These are phyloP conservation scores for Citrus sp. DNA, from an alignment of 345 rosid genomes.

Conservation along the genomic window DNA sequence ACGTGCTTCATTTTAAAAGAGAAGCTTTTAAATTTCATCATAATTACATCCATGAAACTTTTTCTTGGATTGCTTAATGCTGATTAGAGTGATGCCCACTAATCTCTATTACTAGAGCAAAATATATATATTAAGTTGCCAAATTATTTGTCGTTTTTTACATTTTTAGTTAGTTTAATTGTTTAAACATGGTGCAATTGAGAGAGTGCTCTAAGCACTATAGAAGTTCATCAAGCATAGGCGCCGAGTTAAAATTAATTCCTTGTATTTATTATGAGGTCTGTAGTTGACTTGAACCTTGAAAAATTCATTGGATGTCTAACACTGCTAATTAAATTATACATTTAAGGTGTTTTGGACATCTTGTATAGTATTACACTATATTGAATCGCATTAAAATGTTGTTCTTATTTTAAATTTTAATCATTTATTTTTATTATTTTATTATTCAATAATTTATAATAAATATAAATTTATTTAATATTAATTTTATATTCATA, in stretches of 20 bases:
- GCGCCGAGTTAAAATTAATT: background rate
- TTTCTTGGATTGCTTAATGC: background rate
- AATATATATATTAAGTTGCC: background rate
- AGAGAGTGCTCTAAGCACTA: conserved; percentile 21
- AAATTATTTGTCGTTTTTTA: background rate
- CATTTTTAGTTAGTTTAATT: background rate
- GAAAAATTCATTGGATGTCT: background rate
- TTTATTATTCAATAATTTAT: too few relatives aligned
- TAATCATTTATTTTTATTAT: too few relatives aligned
- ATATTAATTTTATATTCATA: too few relatives aligned
- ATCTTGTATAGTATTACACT: too few relatives aligned
- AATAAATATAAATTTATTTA: too few relatives aligned
- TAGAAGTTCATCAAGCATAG: background rate
- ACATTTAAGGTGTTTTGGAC: too few relatives aligned
- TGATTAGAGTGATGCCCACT: background rate
- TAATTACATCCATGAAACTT: conserved; percentile 7
- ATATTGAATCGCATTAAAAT: too few relatives aligned
- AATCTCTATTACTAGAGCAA: background rate
- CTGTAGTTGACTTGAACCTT: conserved; percentile 19
- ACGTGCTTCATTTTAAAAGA: conserved; percentile 15
- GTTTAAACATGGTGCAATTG: background rate
- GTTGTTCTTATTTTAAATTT: too few relatives aligned
- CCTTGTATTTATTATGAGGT: background rate
- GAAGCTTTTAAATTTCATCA: background rate
- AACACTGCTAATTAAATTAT: too few relatives aligned